Conservation (phyloP, 192 early-diverging fungal genomes). For the Coemansia sp. region DNA sequence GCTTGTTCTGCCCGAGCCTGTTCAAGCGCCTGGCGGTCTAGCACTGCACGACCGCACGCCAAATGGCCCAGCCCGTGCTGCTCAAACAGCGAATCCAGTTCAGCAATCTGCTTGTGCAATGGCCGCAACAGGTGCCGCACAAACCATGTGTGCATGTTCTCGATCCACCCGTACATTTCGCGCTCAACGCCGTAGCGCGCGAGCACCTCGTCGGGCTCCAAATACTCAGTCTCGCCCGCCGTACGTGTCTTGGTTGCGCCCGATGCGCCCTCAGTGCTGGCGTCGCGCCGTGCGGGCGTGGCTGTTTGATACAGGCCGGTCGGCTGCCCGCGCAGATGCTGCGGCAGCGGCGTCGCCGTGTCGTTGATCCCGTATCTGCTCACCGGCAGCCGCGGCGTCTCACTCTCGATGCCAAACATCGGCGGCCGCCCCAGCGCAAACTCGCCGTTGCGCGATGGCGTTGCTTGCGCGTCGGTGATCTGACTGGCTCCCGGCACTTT, state of each 20-base stretch:
- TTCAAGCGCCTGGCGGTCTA: slow-evolving; percentile 34
- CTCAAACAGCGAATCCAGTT: slow-evolving; percentile 43
- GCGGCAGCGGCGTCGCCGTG: slow-evolving; percentile 33
- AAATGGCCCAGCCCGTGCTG: slow-evolving; percentile 46
- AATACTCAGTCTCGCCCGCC: slow-evolving; percentile 34
- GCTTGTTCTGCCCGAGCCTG: slow-evolving; percentile 23
- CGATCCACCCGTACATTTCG: slow-evolving; percentile 42
- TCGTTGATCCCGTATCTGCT: slow-evolving; percentile 24
- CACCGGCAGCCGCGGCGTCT: slow-evolving; percentile 39
- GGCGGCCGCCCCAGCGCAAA: slow-evolving; percentile 8
- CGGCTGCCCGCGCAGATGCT: slow-evolving; percentile 43
- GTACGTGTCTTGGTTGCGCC: slow-evolving; percentile 32
- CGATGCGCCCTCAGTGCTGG: slow-evolving; percentile 26
- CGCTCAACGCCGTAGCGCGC: slow-evolving; percentile 38
- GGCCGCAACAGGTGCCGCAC: slow-evolving; percentile 49
- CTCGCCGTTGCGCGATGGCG: slow-evolving; percentile 23
- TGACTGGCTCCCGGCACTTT: slow-evolving; percentile 27
- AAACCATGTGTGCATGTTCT: slow-evolving; percentile 55
- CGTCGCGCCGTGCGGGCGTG: slow-evolving; percentile 25
- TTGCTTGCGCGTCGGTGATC: slow-evolving; percentile 15
- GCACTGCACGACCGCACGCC: slow-evolving; percentile 37
- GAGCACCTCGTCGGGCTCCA: slow-evolving; percentile 50
- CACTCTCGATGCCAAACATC: not conserved
- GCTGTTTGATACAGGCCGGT: slow-evolving; percentile 51
- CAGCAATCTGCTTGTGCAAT: slow-evolving; percentile 43